Base-by-base conservation (phyloP, 345 rosid genomes). In the Brassica cretica region DNA sequence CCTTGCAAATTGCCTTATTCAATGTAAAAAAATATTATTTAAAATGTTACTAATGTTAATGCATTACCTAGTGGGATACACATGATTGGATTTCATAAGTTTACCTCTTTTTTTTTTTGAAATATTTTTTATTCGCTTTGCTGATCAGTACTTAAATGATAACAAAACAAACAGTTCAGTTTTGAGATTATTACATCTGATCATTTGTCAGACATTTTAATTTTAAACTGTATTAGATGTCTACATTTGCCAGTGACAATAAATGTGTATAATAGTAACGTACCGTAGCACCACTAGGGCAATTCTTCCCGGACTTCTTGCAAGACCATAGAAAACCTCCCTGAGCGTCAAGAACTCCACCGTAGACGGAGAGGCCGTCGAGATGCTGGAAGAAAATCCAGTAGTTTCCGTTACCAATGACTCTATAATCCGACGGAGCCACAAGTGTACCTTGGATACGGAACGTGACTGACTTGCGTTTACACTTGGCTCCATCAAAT, bases 271-370 rank as follows among this genome's bases (percentile, higher is more conserved):
- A 62, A 62, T 46, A 66, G 67, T 55, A 56, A 74, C 76, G 8
- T 83, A 92, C 97, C 79, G 89, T 84, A 5, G 94, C 90, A 3
- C 97, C 97, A 29, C 30, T 41, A 2, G 97, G 97, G 62, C 94
- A 90, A 24, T 59, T 76, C 74, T 78, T 71, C 85, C 85, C 88
- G 12, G 91, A 81, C 5, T 66, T 80, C 73, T 87, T 92, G 73
- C 96, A 92, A 68, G 82, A 80, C 97, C 97, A 92, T 33, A 92
- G 78, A 39, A 75, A 82, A 70, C 82, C 46, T 25, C 97, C 97
- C 62, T 79, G 85, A 11, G 87, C 96, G 15, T 92, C 89, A 18
- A 92, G 85, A 59, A 79, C 39, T 25, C 97, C 96, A 2, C 96
- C 96, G 39, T 72, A 66, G 51, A 92, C 18, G 2, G 82, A 79